Evolutionary conservation across 1,284 basidiomycete genomes (phyloP).

Genomic region (Cutaneotrichosporon sp.): DNA sequence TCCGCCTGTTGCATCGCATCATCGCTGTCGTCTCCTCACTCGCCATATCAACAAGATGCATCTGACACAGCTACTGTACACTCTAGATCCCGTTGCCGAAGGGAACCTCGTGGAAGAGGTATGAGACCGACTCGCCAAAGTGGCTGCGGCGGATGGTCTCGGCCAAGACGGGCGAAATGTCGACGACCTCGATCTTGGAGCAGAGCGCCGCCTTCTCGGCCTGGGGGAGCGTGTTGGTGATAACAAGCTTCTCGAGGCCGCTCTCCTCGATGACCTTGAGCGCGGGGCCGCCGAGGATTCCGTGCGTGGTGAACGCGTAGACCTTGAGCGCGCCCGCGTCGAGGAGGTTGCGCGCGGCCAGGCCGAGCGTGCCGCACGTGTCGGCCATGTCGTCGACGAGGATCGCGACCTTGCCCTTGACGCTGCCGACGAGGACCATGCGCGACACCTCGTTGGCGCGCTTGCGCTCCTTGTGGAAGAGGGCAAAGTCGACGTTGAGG

Average conservation of each 20-base stretch:
- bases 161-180: conserved; percentile 91
- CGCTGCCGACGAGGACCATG: conserved; percentile 97
- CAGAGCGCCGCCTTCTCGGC: conserved; percentile 72
- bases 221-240: conserved; percentile 98
- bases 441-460: conserved; percentile 99
- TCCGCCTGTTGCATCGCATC: not conserved
- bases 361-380: conserved; percentile 95
- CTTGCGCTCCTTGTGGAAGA: conserved; percentile 99
- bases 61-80: conserved; percentile 13
- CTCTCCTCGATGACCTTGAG: conserved; percentile 69
- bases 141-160: conserved; percentile 88
- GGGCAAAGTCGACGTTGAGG: conserved; percentile 94
- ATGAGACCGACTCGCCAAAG: conserved; percentile 55
- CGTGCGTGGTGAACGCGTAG: conserved; percentile 95
- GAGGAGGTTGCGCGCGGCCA: conserved; percentile 84
- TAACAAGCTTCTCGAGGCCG: conserved; percentile 89
- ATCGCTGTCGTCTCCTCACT: not conserved
- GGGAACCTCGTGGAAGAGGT: conserved; percentile 56
- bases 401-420: conserved; percentile 90
- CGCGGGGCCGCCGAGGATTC: conserved; percentile 90
- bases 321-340: conserved; percentile 88
- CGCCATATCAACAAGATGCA: conserved; percentile 8
- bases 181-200: conserved; percentile 90
- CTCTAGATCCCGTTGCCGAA: conserved; percentile 34
- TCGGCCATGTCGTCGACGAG: conserved; percentile 99